phyloP scores from a whole-genome alignment of 1,139 yeast genomes.

The Schizosaccharomyces versatilis region DNA sequence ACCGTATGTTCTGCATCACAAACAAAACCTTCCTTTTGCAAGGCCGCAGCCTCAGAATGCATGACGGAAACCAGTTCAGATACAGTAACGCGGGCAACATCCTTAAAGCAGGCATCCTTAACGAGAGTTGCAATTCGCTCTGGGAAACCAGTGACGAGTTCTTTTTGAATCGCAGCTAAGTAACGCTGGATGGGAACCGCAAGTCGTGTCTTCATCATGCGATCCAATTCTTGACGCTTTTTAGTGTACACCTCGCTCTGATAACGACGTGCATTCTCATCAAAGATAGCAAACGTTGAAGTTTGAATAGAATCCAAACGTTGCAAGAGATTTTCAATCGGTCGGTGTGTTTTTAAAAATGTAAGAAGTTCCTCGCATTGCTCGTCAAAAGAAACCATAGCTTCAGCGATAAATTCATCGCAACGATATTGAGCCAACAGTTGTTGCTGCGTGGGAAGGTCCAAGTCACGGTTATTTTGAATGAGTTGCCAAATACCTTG shows the following conservation, averaged over 20 bases:
- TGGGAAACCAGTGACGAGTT: constrained; percentile 17
- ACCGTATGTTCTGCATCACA: neutral
- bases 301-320: no score
- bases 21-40: neutral
- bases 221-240: constrained; percentile 26
- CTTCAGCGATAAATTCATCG: constrained; percentile 50
- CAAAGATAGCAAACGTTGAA: constrained; percentile 24
- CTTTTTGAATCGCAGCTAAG: constrained; percentile 20
- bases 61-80: neutral
- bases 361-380: constrained; percentile 5
- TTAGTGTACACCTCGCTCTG: constrained; percentile 35
- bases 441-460: constrained; percentile 87
- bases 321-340: constrained; percentile 14
- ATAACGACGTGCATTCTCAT: constrained; percentile 43
- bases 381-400: constrained; percentile 22
- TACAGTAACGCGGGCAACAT: neutral
- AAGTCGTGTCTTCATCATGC: constrained; percentile 27
- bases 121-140: constrained; percentile 12
- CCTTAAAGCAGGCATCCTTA: neutral
- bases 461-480: constrained; percentile 76
- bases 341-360: constrained; percentile 14
- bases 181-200: constrained; percentile 26
- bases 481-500: constrained; percentile 87
- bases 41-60: neutral
- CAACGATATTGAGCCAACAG: constrained; percentile 86